Conservation (phyloP, 768 basidiomycete genomes). For the Russula sp. region DNA sequence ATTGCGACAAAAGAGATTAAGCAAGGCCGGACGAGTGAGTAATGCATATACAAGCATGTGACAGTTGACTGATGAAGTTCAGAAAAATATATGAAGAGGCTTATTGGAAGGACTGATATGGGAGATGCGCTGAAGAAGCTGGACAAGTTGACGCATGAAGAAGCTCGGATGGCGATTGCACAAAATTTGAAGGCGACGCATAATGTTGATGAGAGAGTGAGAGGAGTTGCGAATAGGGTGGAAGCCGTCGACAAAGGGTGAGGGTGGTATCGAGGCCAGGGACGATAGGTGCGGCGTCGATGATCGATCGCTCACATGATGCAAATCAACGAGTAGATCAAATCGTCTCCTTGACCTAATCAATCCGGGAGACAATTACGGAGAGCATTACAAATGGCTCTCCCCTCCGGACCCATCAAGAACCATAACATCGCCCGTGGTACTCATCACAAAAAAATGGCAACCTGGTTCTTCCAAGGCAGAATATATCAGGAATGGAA, state of each 20-base stretch:
- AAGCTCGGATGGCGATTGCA: background rate
- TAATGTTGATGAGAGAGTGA: background rate
- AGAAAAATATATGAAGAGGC: background rate
- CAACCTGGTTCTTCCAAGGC: background rate
- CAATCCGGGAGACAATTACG: background rate
- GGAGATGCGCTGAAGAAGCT: background rate
- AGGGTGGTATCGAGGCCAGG: too few relatives aligned
- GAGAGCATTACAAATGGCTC: background rate
- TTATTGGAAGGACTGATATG: background rate
- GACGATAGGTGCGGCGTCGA: too few relatives aligned
- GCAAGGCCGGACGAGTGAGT: background rate
- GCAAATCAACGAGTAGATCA: background rate
- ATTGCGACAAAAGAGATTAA: background rate
- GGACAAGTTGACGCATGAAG: background rate
- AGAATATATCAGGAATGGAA: background rate
- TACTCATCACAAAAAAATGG: background rate
- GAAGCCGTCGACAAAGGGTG: background rate
- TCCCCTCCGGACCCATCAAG: background rate
- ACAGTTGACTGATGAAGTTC: background rate
- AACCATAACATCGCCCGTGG: background rate
- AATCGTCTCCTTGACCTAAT: too few relatives aligned
- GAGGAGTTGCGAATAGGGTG: background rate
- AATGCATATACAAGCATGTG: background rate
- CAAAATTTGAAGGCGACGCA: background rate
- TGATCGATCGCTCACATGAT: background rate